phyloP scores from a whole-genome alignment of 192 early-diverging fungal species.

The Coemansia sp. region DNA sequence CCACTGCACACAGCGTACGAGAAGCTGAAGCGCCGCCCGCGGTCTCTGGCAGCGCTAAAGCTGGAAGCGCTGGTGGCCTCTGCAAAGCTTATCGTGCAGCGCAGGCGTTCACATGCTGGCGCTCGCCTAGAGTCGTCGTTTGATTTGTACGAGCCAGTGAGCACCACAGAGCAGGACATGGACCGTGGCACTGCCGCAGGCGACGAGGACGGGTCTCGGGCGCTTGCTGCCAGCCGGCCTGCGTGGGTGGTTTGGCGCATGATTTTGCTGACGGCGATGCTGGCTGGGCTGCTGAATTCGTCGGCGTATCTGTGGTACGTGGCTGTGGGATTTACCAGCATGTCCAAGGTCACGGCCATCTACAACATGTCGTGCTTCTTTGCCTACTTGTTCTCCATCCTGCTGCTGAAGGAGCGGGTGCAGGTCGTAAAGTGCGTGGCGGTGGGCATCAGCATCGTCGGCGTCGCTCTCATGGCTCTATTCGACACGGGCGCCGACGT shows the following conservation, averaged over 20 bases:
- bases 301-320: slow-evolving; percentile 82
- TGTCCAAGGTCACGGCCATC: slow-evolving; percentile 79
- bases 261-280: slow-evolving; percentile 26
- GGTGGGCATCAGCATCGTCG: slow-evolving; percentile 66
- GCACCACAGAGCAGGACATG: slow-evolving; percentile 17
- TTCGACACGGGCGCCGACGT: slow-evolving; percentile 25
- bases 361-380: slow-evolving; percentile 86
- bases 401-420: slow-evolving; percentile 69
- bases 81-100: slow-evolving; percentile 47
- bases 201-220: slow-evolving; percentile 19
- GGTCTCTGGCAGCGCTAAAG: slow-evolving; percentile 35
- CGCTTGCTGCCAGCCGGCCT: slow-evolving; percentile 24
- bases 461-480: slow-evolving; percentile 71
- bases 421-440: slow-evolving; percentile 63
- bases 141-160: slow-evolving; percentile 28
- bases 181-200: neutral
- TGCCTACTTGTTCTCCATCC: slow-evolving; percentile 78
- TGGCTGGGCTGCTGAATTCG: slow-evolving; percentile 65
- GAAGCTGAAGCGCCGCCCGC: slow-evolving; percentile 37
- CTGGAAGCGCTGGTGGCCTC: slow-evolving; percentile 45
- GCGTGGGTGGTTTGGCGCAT: slow-evolving; percentile 33
- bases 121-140: neutral
- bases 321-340: slow-evolving; percentile 69
- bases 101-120: slow-evolving; percentile 4
- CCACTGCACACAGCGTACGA: slow-evolving; percentile 47